Evolutionary conservation across 192 early-diverging fungal species (phyloP), one percentile per base, ranked within the genome.

Genomic region (Jimgerdemannia lactiflua): DNA sequence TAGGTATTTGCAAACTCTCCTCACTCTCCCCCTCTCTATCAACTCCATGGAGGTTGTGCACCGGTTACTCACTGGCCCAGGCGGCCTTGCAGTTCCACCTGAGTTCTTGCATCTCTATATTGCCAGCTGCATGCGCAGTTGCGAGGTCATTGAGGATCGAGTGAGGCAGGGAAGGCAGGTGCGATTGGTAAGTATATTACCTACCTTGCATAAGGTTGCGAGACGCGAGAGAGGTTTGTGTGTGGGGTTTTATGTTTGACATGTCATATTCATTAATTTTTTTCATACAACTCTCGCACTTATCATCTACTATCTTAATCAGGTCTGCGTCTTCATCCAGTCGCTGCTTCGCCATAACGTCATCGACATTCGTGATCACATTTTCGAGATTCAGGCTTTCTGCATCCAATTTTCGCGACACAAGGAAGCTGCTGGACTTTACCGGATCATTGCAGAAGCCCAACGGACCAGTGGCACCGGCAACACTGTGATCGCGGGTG

Each of bases 161-260:
- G 72, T 77, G 7, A 77, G 76, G 66, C 82, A 84, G 63, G 79
- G 77, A 29, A 79, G 82, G 19, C 79, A 80, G 39, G 82, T 84
- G n/a, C 82, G 82, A 41, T 76, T 84, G 82, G 82, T 84, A 75
- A 65, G 77, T 72, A n/a, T n/a, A n/a, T n/a, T n/a, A n/a, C n/a
- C n/a, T n/a, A n/a, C n/a, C n/a, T n/a, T n/a, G n/a, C n/a, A n/a
- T n/a, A n/a, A n/a, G n/a, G n/a, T n/a, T n/a, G n/a, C n/a, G n/a
- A n/a, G n/a, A n/a, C n/a, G n/a, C n/a, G n/a, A n/a, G n/a, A n/a
- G n/a, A n/a, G n/a, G n/a, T n/a, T n/a, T n/a, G n/a, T n/a, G n/a
- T n/a, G n/a, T n/a, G n/a, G n/a, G n/a, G n/a, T n/a, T n/a, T n/a
- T n/a, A n/a, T n/a, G n/a, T n/a, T n/a, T n/a, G n/a, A n/a, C n/a